These are phyloP conservation scores for Colletotrichum sidae DNA, from an alignment of 2,329 filamentous ascomycete species.

Conservation along the genomic window DNA sequence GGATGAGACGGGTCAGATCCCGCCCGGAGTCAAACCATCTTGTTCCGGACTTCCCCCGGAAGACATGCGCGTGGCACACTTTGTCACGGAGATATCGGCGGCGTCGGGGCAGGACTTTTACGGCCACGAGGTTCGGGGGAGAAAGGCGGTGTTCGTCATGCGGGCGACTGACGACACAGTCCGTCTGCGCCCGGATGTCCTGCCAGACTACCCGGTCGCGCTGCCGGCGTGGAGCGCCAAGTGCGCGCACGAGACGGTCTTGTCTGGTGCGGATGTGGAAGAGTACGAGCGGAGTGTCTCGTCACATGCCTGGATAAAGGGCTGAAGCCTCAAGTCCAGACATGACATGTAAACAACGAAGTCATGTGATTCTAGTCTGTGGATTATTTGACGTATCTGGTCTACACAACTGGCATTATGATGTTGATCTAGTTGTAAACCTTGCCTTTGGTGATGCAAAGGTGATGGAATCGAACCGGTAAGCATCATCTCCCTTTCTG, in stretches of 20 bases:
- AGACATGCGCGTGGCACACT: conserved; percentile 10
- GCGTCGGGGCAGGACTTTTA: not conserved
- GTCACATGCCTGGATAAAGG: too few species aligned
- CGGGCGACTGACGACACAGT: not conserved
- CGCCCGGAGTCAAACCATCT: not conserved
- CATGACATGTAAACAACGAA: too few species aligned
- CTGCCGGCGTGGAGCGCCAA: not conserved
- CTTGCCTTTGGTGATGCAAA: too few species aligned
- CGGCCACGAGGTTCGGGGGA: not conserved
- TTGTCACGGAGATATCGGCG: not conserved
- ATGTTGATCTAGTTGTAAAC: too few species aligned
- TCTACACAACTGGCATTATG: too few species aligned
- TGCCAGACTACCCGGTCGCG: not conserved
- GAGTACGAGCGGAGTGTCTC: too few species aligned
- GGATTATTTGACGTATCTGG: too few species aligned
- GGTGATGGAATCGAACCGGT: too few species aligned
- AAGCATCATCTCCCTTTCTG: too few species aligned
- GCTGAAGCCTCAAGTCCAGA: too few species aligned
- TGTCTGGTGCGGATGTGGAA: not conserved
- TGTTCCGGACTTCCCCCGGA: conserved; percentile 3
- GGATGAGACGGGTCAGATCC: not conserved
- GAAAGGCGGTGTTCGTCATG: not conserved
- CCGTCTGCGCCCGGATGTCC: conserved; percentile 1
- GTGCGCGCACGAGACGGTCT: not conserved
- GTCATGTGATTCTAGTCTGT: too few species aligned